Evolutionary conservation across 495 filamentous ascomycete genomes (phyloP).

Genomic region (Trichoderma virens): DNA sequence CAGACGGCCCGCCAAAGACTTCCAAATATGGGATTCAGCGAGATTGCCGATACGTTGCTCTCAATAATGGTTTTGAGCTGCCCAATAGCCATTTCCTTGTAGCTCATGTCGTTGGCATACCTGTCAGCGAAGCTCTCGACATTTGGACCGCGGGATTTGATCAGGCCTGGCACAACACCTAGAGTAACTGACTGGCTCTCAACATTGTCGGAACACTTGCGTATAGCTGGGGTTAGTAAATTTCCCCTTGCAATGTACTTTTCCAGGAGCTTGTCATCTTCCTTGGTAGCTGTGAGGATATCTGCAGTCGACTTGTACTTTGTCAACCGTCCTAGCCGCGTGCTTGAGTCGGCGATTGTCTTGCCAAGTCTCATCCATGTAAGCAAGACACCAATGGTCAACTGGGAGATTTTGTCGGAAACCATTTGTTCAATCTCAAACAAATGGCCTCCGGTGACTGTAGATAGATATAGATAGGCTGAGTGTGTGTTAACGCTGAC

Average conservation of each 20-base stretch:
- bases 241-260: slow-evolving; percentile 15
- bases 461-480: slow-evolving; percentile 30
- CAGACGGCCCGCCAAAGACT: slow-evolving; percentile 39
- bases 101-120: slow-evolving; percentile 27
- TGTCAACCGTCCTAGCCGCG: background rate
- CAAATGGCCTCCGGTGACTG: slow-evolving; percentile 31
- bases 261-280: slow-evolving; percentile 7
- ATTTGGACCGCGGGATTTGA: slow-evolving; percentile 20
- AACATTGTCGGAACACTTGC: slow-evolving; percentile 12
- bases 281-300: slow-evolving; percentile 15
- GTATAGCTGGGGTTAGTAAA: background rate
- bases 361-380: slow-evolving; percentile 35
- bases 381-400: slow-evolving; percentile 35
- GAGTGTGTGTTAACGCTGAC: slow-evolving; percentile 13
- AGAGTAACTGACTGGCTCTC: slow-evolving; percentile 15
- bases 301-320: slow-evolving; percentile 15
- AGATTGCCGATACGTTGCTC: slow-evolving; percentile 29
- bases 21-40: slow-evolving; percentile 42
- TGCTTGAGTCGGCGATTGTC: slow-evolving; percentile 14
- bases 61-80: slow-evolving; percentile 33
- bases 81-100: slow-evolving; percentile 24
- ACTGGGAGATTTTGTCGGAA: slow-evolving; percentile 27
- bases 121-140: slow-evolving; percentile 30
- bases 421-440: slow-evolving; percentile 19
- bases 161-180: slow-evolving; percentile 19